Percentiles rank a stretch among this genome's conserved stretches.
These are phyloP conservation scores for Sporodiniella umbellata DNA, from an alignment of 371 early-diverging fungal genomes.

Conservation along the genomic window DNA sequence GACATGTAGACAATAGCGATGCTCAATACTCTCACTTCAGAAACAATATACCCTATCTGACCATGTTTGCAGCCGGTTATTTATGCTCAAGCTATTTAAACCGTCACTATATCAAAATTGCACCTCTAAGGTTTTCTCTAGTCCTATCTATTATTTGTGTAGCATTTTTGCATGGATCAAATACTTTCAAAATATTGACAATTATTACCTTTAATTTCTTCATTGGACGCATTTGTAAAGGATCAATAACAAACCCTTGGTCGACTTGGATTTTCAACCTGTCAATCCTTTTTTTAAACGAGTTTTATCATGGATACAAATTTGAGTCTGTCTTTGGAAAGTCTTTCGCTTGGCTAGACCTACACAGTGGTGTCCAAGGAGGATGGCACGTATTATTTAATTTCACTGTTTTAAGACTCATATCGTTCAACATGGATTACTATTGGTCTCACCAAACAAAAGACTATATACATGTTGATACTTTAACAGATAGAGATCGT, in stretches of 20 bases:
- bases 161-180: constrained; percentile 34
- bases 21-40: constrained; percentile 77
- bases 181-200: constrained; percentile 60
- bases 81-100: constrained; percentile 45
- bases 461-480: constrained; percentile 12
- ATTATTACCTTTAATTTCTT: constrained; percentile 59
- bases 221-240: constrained; percentile 49
- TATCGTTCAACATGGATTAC: constrained; percentile 84
- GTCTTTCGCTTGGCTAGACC: constrained; percentile 61
- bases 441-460: constrained; percentile 62
- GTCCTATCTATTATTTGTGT: constrained; percentile 60
- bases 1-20: constrained; percentile 78
- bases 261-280: constrained; percentile 74
- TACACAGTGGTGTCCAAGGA: constrained; percentile 51
- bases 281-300: constrained; percentile 64
- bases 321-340: constrained; percentile 40
- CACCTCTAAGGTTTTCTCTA: constrained; percentile 32
- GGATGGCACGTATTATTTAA: constrained; percentile 87
- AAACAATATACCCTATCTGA: constrained; percentile 60
- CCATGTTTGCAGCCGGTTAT: constrained; percentile 43
- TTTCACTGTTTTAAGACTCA: constrained; percentile 76
- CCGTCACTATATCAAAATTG: constrained; percentile 28
- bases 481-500: constrained; percentile 50
- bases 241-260: constrained; percentile 48
- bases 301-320: constrained; percentile 58